Evolutionary conservation across 2,329 filamentous ascomycete genomes (phyloP).

Genomic region (Arachnomyces sp.): DNA sequence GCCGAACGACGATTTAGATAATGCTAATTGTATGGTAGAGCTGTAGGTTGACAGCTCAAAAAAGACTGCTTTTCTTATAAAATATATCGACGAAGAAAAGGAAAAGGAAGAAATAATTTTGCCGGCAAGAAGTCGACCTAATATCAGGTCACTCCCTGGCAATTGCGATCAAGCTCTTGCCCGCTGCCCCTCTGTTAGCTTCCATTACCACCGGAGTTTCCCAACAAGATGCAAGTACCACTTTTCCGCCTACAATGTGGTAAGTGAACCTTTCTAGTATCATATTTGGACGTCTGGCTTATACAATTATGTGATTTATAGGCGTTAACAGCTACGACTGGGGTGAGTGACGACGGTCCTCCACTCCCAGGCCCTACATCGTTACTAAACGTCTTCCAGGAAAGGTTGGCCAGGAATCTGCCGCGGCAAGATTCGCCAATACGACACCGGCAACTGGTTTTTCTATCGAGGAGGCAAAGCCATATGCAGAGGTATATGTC

Average conservation of each 20-base stretch:
- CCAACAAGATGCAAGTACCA: slow-evolving; percentile 61
- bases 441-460: slow-evolving; percentile 72
- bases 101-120: too few relatives aligned
- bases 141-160: too few relatives aligned
- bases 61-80: too few relatives aligned
- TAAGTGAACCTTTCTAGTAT: slow-evolving; percentile 25
- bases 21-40: too few relatives aligned
- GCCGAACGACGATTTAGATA: too few relatives aligned
- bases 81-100: too few relatives aligned
- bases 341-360: slow-evolving; percentile 48
- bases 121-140: too few relatives aligned
- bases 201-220: neutral
- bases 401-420: slow-evolving; percentile 79
- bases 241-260: slow-evolving; percentile 66
- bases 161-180: too few relatives aligned
- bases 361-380: slow-evolving; percentile 22
- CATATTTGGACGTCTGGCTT: neutral
- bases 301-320: slow-evolving; percentile 21
- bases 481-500: slow-evolving; percentile 75
- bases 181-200: too few relatives aligned
- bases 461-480: slow-evolving; percentile 73
- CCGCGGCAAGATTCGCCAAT: slow-evolving; percentile 81
- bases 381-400: slow-evolving; percentile 41
- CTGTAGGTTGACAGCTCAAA: too few relatives aligned
- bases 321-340: slow-evolving; percentile 98